Evolutionary conservation across 805 yeast genomes (phyloP).

Genomic region (Candida mattraensis): DNA sequence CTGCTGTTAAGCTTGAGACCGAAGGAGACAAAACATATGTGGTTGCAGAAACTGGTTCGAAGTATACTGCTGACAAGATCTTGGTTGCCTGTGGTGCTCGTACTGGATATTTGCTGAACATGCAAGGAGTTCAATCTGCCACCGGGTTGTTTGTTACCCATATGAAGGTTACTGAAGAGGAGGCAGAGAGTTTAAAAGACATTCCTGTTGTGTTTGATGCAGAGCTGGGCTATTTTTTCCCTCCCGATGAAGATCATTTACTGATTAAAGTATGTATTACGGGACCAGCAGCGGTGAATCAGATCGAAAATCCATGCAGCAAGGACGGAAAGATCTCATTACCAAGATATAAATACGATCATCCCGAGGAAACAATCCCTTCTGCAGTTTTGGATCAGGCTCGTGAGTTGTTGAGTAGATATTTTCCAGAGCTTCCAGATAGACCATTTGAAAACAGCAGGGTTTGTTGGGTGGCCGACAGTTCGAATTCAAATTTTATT

Average conservation of each 20-base stretch:
- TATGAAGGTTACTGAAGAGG: slow-evolving; percentile 36
- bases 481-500: slow-evolving; percentile 40
- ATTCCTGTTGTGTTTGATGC: slow-evolving; percentile 47
- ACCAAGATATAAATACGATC: slow-evolving; percentile 37
- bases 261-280: slow-evolving; percentile 41
- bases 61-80: slow-evolving; percentile 36
- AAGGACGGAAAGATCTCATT: slow-evolving; percentile 27
- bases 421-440: slow-evolving; percentile 40
- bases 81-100: slow-evolving; percentile 42
- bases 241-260: slow-evolving; percentile 42
- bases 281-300: slow-evolving; percentile 33
- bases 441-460: slow-evolving; percentile 35
- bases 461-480: slow-evolving; percentile 42
- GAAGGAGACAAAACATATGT: slow-evolving; percentile 20
- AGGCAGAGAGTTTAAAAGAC: slow-evolving; percentile 35
- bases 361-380: slow-evolving; percentile 41
- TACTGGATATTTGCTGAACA: slow-evolving; percentile 37
- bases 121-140: slow-evolving; percentile 35
- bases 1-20: slow-evolving; percentile 19
- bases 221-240: slow-evolving; percentile 48
- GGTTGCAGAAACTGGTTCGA: slow-evolving; percentile 28
- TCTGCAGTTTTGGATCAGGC: slow-evolving; percentile 29
- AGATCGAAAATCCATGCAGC: slow-evolving; percentile 21
- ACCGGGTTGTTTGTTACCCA: slow-evolving; percentile 42
- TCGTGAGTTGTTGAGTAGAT: slow-evolving; percentile 30